phyloP scores from a whole-genome alignment of 2,329 filamentous ascomycete genomes.

The Parastagonospora nodorum region DNA sequence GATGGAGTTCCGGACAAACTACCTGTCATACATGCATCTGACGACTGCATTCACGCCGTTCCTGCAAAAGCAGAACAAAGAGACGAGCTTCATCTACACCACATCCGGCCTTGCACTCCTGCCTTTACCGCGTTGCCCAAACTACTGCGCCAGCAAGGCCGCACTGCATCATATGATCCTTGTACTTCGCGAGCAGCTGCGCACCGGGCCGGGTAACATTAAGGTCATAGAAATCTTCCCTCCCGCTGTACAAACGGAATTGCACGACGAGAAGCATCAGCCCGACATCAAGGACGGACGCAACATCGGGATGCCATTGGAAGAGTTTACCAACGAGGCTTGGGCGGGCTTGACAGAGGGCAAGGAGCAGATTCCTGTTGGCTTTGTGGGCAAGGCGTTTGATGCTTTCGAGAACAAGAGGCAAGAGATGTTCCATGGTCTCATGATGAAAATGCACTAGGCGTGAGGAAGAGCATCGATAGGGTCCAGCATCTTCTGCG shows the following conservation, averaged over 20 bases:
- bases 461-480: background rate
- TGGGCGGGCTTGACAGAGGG: slow-evolving; percentile 53
- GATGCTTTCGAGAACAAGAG: slow-evolving; percentile 55
- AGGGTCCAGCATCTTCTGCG: background rate
- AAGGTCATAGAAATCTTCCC: slow-evolving; percentile 62
- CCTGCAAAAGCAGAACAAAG: slow-evolving; percentile 51
- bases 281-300: slow-evolving; percentile 58
- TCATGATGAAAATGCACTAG: slow-evolving; percentile 27
- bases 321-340: slow-evolving; percentile 57
- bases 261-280: slow-evolving; percentile 61
- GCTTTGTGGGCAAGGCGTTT: slow-evolving; percentile 49
- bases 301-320: slow-evolving; percentile 59
- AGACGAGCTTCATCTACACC: slow-evolving; percentile 54
- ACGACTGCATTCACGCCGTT: slow-evolving; percentile 57
- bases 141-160: slow-evolving; percentile 62
- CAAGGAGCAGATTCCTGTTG: slow-evolving; percentile 59
- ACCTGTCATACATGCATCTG: slow-evolving; percentile 55
- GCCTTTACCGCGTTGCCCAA: slow-evolving; percentile 54
- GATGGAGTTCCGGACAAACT: slow-evolving; percentile 58
- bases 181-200: slow-evolving; percentile 57
- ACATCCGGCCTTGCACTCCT: slow-evolving; percentile 58
- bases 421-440: slow-evolving; percentile 46
- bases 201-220: slow-evolving; percentile 51
- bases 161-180: slow-evolving; percentile 61
- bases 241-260: slow-evolving; percentile 62